Base-by-base conservation (phyloP, 2,329 filamentous ascomycete species). In the Claviceps sp. region DNA sequence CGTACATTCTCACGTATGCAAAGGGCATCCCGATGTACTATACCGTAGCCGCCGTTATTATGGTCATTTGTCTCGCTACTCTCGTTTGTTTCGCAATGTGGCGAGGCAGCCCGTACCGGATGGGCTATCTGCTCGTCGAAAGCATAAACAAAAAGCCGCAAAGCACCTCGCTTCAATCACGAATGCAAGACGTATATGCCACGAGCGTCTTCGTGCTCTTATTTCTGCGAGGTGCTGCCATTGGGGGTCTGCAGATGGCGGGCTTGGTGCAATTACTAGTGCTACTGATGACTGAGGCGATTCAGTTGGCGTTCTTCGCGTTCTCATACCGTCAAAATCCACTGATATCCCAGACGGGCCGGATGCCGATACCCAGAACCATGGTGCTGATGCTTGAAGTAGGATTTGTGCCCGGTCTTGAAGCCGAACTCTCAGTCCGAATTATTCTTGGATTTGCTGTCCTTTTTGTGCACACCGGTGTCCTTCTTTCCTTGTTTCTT, bases 261-360 rank as follows among this genome's bases (percentile, higher is more conserved):
- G 56, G 55, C 3, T 81, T 84, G 50, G 82, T 81, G 4, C 83
- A 87, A 62, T 71, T 87, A 48, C 78, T 84, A 42, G 68, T 86
- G 22, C 71, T 87, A 20, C 81, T 81, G 13, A 80, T 84, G 40
- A 84, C 80, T 65, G 83, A 87, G 66, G 11, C 77, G 86, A 53
- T 85, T 42, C 71, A 82, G 47, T 75, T 86, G 39, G 46, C 40
- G 5, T 45, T 50, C 40, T 47, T 44, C 45, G 46, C 34, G 4
- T 53, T 29, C 22, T 49, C 14, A 80, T 5, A 65, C 73, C 14
- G 69, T 81, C 20, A 73, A 52, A 50, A 45, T 14, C 48, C 40
- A 4, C 17, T 50, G 39, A 16, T 17, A n/a, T 45, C 48, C 9
- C 42, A 38, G 26, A 16, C 48, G 5, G 48, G 48, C 40, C 36